Evolutionary conservation across 2,329 filamentous ascomycete genomes (phyloP).

Genomic region (Lachnellula hyalina): DNA sequence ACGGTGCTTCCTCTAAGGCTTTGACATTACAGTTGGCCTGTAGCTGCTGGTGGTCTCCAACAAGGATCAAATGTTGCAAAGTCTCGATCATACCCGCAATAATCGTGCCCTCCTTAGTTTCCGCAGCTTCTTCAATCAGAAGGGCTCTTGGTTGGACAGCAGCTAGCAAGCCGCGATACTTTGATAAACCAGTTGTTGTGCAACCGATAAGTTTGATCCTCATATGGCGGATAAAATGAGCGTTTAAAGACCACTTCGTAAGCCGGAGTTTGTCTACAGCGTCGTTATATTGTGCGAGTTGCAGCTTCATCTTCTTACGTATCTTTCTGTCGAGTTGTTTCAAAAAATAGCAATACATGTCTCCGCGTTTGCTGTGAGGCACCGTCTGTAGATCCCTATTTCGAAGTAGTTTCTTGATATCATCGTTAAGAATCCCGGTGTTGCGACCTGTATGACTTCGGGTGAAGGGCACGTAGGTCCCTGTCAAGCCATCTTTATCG

Average conservation of each 20-base stretch:
- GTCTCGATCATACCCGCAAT: constrained; percentile 55
- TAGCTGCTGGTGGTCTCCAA: constrained; percentile 66
- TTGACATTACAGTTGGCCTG: constrained; percentile 53
- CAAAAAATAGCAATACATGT: constrained; percentile 29
- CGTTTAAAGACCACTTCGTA: constrained; percentile 21
- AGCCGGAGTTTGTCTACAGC: constrained; percentile 15
- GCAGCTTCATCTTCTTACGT: constrained; percentile 11
- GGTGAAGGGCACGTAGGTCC: constrained; percentile 22
- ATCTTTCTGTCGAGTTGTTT: constrained; percentile 20
- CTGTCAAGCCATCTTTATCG: constrained; percentile 19
- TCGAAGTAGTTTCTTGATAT: constrained; percentile 18
- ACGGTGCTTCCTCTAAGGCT: constrained; percentile 51
- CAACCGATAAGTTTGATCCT: constrained; percentile 34
- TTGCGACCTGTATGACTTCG: constrained; percentile 24
- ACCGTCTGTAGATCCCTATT: constrained; percentile 25
- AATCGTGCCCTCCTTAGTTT: constrained; percentile 50
- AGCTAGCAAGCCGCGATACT: constrained; percentile 59
- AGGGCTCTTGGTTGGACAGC: constrained; percentile 55
- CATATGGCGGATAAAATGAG: constrained; percentile 56
- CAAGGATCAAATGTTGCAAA: constrained; percentile 59
- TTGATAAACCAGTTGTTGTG: constrained; percentile 65
- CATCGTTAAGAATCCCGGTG: constrained; percentile 7
- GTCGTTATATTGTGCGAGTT: constrained; percentile 20
- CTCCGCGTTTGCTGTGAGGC: constrained; percentile 21
- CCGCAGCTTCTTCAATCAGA: constrained; percentile 66